Base-by-base conservation (phyloP, 768 basidiomycete species). In the Xerocomellus chrysenteron region DNA sequence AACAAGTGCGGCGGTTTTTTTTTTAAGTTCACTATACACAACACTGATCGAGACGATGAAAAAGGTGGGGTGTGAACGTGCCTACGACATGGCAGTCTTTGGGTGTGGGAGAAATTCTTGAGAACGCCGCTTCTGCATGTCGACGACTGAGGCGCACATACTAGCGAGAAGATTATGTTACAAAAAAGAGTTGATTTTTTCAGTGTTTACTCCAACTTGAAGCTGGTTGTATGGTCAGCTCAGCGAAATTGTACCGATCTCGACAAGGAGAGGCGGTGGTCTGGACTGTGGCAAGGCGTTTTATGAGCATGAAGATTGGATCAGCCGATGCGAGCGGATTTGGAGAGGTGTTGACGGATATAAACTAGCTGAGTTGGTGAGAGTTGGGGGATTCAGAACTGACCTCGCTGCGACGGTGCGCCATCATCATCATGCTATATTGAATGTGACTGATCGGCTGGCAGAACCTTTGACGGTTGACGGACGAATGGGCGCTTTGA, bases 61-160 rank as follows among this genome's bases (percentile, higher is more conserved):
- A 57, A 48, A 53, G 59, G 65, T 70, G 68, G 68, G 59, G 68
- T 72, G 68, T 55, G 69, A 69, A 69, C 63, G 62, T 68, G 69
- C 50, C 59, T 53, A 52, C 57, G 63, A 66, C 59, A 52, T 57
- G 63, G 60, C 52, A 46, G 48, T 26, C 35, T 32, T 45, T 59
- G 28, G 42, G 65, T 72, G 68, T 72, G 68, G 58, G 68, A 71
- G 63, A 61, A 48, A 46, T 26, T 19, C 39, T 36, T 60, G 63
- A 57, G 59, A 62, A 70, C 58, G 63, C 67, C 66, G 69, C 5
- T 0, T 56, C 56, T 46, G 55, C 63, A 28, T 58, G 59, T 64
- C 62, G 69, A 61, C 69, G 59, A 69, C 58, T 42, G 45, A 47
- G 55, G 55, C 41, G 16, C 36, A 21, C 21, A 49, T 40, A 24